Evolutionary conservation across 1,284 basidiomycete genomes (phyloP).

Genomic region (Ceratobasidium sp.): DNA sequence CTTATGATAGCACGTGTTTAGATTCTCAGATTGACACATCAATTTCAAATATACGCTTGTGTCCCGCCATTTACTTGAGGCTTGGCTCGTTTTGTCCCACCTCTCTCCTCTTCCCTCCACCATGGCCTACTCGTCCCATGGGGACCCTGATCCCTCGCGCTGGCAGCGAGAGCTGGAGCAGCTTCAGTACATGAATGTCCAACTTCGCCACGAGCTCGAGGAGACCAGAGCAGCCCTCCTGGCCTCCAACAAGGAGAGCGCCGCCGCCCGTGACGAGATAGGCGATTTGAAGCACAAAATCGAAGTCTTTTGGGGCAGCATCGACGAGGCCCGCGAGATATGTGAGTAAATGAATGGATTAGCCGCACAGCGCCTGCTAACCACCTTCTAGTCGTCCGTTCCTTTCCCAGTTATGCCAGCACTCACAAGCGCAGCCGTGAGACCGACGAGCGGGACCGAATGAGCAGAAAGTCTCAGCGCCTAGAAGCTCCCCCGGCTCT

Average conservation of each 20-base stretch:
- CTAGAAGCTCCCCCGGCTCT: not conserved
- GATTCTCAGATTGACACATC: conserved; percentile 39
- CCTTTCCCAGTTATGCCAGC: conserved; percentile 22
- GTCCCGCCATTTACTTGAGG: too few relatives aligned
- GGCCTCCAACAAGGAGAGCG: conserved; percentile 11
- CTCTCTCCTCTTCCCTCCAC: conserved; percentile 21
- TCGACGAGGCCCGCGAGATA: conserved; percentile 24
- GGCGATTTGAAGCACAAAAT: conserved; percentile 31
- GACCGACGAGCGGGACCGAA: conserved; percentile 23
- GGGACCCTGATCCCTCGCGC: conserved; percentile 8
- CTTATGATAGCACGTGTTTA: conserved; percentile 38
- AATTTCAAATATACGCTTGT: not conserved
- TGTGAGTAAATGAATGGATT: conserved; percentile 19
- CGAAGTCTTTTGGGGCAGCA: conserved; percentile 34
- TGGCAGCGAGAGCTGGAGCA: conserved; percentile 27
- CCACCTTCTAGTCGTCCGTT: conserved; percentile 28
- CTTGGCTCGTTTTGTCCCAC: conserved; percentile 7
- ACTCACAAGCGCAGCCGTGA: conserved; percentile 39
- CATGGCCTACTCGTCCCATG: conserved; percentile 27
- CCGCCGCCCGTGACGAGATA: conserved; percentile 12
- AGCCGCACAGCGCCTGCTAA: conserved; percentile 18
- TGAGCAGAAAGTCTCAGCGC: conserved; percentile 33
- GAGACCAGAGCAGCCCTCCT: conserved; percentile 15
- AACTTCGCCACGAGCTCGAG: conserved; percentile 23
- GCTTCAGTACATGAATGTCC: conserved; percentile 19